These are phyloP conservation scores for Parasitella parasitica DNA, from an alignment of 371 early-diverging fungal species.

Conservation along the genomic window DNA sequence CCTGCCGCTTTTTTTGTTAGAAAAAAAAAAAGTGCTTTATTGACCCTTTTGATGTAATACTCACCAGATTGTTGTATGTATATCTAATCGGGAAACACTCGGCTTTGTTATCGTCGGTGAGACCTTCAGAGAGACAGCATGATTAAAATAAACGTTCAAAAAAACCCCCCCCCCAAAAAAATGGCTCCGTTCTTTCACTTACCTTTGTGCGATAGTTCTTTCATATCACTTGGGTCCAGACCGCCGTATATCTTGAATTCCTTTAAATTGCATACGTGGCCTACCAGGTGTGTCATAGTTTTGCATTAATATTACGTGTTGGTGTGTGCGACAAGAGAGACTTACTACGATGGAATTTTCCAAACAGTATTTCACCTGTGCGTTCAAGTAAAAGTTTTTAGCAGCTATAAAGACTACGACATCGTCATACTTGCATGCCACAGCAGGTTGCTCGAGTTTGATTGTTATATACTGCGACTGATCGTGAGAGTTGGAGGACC, in stretches of 20 bases:
- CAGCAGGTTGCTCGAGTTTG: slow-evolving; percentile 66
- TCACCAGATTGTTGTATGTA: slow-evolving; percentile 59
- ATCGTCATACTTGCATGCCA: slow-evolving; percentile 60
- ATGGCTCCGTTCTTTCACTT: too few species aligned
- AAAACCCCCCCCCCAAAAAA: too few species aligned
- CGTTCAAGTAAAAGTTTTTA: not conserved
- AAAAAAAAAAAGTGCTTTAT: not conserved
- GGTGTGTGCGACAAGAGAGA: not conserved
- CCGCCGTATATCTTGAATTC: slow-evolving; percentile 96
- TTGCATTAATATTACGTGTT: not conserved
- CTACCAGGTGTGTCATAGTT: slow-evolving; percentile 69
- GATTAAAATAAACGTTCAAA: not conserved
- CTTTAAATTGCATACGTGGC: slow-evolving; percentile 95
- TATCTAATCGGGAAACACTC: slow-evolving; percentile 85
- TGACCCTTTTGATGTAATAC: not conserved
- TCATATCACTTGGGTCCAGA: slow-evolving; percentile 74
- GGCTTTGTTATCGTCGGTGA: slow-evolving; percentile 81
- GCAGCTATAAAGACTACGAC: not conserved
- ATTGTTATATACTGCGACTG: slow-evolving; percentile 81
- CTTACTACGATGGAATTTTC: slow-evolving; percentile 90
- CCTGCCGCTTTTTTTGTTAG: slow-evolving; percentile 32
- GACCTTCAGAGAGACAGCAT: not conserved
- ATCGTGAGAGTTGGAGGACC: slow-evolving; percentile 83
- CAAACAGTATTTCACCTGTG: slow-evolving; percentile 86
- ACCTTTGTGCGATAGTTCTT: slow-evolving; percentile 87